A percentile compares a stretch with the other conserved stretches of the same genome.
Conservation (phyloP, 139 green algal genomes). For the Tetraselmis chui region DNA sequence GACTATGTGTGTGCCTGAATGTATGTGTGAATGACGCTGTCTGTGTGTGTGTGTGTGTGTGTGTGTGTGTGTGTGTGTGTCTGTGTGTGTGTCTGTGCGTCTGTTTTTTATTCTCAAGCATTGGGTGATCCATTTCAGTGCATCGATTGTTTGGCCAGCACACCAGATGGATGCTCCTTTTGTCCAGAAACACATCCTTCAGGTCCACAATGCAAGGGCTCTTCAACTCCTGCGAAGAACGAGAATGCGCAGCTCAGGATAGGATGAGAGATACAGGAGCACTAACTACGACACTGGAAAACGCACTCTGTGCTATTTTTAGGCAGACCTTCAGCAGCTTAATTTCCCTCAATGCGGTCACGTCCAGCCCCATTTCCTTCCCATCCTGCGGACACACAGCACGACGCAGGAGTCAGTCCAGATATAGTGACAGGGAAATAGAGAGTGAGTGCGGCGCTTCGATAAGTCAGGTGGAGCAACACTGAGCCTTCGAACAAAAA, state of each 20-base stretch:
- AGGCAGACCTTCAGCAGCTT: constrained; percentile 73
- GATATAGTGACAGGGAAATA: too few species aligned
- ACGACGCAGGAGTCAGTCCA: too few species aligned
- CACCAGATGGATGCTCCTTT: constrained; percentile 45
- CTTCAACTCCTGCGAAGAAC: constrained; percentile 34
- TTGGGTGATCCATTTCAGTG: background rate
- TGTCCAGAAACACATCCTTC: constrained; percentile 70
- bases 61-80: constrained; percentile 34
- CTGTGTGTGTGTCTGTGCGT: background rate
- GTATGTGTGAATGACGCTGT: too few species aligned
- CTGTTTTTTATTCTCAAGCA: background rate
- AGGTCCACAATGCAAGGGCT: constrained; percentile 64
- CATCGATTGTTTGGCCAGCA: background rate
- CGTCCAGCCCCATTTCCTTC: constrained; percentile 57
- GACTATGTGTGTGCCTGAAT: too few species aligned
- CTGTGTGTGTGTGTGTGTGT: too few species aligned
- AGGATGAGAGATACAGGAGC: too few species aligned
- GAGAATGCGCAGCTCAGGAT: too few species aligned
- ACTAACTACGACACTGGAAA: too few species aligned
- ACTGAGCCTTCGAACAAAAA: too few species aligned
- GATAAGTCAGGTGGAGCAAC: too few species aligned
- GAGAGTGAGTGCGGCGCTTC: too few species aligned
- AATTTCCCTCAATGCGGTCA: constrained; percentile 84
- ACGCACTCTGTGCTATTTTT: too few species aligned
- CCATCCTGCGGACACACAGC: background rate